These are phyloP conservation scores for Haplosporangium sp. DNA, from an alignment of 371 early-diverging fungal genomes.

Conservation along the genomic window DNA sequence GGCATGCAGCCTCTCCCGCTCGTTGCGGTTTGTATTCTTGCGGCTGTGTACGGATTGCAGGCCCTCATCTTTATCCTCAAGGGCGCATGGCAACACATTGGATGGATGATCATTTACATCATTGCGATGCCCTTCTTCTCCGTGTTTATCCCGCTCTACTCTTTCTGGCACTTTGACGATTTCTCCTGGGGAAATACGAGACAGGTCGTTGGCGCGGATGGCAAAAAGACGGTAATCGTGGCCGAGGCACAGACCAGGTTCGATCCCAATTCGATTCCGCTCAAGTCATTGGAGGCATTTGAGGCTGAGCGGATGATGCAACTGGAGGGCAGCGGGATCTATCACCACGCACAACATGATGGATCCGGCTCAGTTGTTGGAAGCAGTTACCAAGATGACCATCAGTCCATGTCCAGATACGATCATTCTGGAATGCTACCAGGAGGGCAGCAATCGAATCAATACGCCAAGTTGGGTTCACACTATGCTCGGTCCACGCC, in stretches of 20 bases:
- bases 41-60: constrained; percentile 86
- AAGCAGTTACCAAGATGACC: constrained; percentile 41
- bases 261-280: constrained; percentile 66
- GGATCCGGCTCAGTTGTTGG: constrained; percentile 38
- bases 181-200: constrained; percentile 99
- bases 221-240: constrained; percentile 69
- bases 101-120: constrained; percentile 95
- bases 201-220: constrained; percentile 81
- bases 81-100: constrained; percentile 91
- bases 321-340: constrained; percentile 29
- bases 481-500: constrained; percentile 31
- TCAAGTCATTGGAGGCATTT: constrained; percentile 51
- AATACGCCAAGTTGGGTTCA: constrained; percentile 38
- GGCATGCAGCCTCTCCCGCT: constrained; percentile 25
- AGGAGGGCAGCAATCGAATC: constrained; percentile 41
- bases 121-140: constrained; percentile 87
- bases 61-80: constrained; percentile 86
- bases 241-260: constrained; percentile 62
- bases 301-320: constrained; percentile 45
- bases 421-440: constrained; percentile 32
- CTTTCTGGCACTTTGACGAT: constrained; percentile 98
- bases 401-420: constrained; percentile 24
- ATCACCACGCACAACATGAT: constrained; percentile 29
- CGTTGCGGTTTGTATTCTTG: constrained; percentile 61
- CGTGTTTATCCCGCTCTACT: constrained; percentile 85